These are phyloP conservation scores for Perilla frutescens DNA, from an alignment of 257 asterid species.

Conservation along the genomic window DNA sequence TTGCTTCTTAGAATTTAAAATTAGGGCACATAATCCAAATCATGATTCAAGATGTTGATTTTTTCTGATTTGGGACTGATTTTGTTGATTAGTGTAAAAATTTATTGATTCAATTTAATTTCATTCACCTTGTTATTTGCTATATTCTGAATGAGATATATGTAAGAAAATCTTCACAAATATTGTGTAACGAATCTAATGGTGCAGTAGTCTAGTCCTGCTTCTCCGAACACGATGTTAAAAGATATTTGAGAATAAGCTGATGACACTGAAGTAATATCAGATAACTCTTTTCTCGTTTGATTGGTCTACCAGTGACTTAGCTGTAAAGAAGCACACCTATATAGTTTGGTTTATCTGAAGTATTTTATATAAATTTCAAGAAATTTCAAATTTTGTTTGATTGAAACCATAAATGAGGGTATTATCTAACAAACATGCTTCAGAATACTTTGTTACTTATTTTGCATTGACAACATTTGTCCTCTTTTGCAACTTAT, in stretches of 20 bases:
- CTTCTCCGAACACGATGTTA: neutral
- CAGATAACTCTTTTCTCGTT: constrained; percentile 1
- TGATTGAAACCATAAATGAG: neutral
- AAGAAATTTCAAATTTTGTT: neutral
- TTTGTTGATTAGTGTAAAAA: too few relatives aligned
- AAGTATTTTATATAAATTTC: too few relatives aligned
- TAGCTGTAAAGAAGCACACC: neutral
- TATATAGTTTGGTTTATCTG: neutral
- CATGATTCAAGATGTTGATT: too few relatives aligned
- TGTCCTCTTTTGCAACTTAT: neutral
- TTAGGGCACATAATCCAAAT: too few relatives aligned
- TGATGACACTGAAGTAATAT: constrained; percentile 12
- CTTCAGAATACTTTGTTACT: constrained; percentile 15
- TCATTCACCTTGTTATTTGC: neutral
- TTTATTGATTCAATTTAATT: neutral
- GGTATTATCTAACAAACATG: neutral
- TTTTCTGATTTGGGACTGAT: too few relatives aligned
- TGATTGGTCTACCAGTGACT: neutral
- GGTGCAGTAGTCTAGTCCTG: neutral
- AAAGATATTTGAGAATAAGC: constrained; percentile 1
- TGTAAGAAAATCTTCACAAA: too few relatives aligned
- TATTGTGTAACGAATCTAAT: neutral
- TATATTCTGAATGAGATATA: constrained; percentile 4
- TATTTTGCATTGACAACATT: neutral
- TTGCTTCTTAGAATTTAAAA: too few relatives aligned